Conservation (phyloP, 2,329 filamentous ascomycete species). For the Microcera coccophila region DNA sequence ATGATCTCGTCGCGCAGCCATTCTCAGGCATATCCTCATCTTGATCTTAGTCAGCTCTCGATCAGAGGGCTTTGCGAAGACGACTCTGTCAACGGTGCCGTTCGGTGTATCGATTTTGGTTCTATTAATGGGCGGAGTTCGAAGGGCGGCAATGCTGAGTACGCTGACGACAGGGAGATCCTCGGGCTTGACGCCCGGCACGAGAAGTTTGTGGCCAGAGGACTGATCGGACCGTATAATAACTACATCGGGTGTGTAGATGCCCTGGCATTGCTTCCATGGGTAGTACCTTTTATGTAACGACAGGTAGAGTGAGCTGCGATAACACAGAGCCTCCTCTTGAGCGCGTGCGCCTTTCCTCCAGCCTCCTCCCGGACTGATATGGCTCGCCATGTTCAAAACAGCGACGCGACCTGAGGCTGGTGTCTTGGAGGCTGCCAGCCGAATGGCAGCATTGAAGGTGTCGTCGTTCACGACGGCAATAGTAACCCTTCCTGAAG, state of each 20-base stretch:
- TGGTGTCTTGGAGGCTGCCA: constrained; percentile 26
- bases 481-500: constrained; percentile 33
- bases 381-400: constrained; percentile 62
- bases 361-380: constrained; percentile 60
- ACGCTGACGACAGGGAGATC: constrained; percentile 53
- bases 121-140: constrained; percentile 34
- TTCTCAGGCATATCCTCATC: constrained; percentile 58
- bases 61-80: constrained; percentile 42
- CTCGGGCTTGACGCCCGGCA: constrained; percentile 27
- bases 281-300: constrained; percentile 51
- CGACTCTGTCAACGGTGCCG: constrained; percentile 25
- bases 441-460: constrained; percentile 51
- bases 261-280: constrained; percentile 43
- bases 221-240: constrained; percentile 51
- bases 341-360: constrained; percentile 59
- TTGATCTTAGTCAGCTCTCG: constrained; percentile 57
- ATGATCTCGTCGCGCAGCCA: constrained; percentile 55
- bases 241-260: constrained; percentile 60
- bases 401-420: constrained; percentile 46
- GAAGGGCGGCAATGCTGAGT: constrained; percentile 57
- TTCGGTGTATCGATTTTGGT: constrained; percentile 14
- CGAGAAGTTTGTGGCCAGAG: constrained; percentile 44
- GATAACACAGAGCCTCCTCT: constrained; percentile 66
- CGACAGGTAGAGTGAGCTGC: constrained; percentile 51
- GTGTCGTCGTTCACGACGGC: constrained; percentile 55